phyloP scores from a whole-genome alignment of 1,284 basidiomycete species.

The Tilletia walkeri region DNA sequence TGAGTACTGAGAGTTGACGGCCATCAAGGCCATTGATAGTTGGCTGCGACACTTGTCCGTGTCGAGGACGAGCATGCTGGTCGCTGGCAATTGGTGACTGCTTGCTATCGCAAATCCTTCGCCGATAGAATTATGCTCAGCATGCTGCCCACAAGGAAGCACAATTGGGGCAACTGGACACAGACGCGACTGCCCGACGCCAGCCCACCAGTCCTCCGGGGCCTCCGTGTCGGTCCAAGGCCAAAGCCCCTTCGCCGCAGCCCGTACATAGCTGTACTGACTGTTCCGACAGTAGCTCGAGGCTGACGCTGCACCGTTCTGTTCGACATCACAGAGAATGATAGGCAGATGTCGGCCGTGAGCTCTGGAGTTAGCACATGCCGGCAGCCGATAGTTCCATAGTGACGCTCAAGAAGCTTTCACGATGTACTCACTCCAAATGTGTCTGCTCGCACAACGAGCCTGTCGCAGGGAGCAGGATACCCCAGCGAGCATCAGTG shows the following conservation, averaged over 20 bases:
- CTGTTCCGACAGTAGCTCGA: conserved; percentile 1
- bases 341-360: neutral
- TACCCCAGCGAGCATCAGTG: neutral
- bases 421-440: conserved; percentile 4
- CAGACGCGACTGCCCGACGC: neutral
- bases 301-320: conserved; percentile 12
- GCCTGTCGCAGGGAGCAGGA: neutral
- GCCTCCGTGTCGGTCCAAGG: too few species aligned
- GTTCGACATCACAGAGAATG: neutral
- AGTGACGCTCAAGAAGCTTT: neutral
- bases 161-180: neutral
- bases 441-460: neutral
- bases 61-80: too few species aligned
- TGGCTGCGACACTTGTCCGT: too few species aligned
- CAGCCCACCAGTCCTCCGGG: neutral
- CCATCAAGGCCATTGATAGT: too few species aligned
- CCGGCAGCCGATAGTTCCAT: neutral
- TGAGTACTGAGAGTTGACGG: too few species aligned
- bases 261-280: neutral
- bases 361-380: neutral
- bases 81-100: too few species aligned
- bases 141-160: neutral
- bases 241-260: neutral
- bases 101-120: too few species aligned
- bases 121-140: neutral